Evolutionary conservation across 139 green algal genomes (phyloP).

Genomic region (Closterium sp.): DNA sequence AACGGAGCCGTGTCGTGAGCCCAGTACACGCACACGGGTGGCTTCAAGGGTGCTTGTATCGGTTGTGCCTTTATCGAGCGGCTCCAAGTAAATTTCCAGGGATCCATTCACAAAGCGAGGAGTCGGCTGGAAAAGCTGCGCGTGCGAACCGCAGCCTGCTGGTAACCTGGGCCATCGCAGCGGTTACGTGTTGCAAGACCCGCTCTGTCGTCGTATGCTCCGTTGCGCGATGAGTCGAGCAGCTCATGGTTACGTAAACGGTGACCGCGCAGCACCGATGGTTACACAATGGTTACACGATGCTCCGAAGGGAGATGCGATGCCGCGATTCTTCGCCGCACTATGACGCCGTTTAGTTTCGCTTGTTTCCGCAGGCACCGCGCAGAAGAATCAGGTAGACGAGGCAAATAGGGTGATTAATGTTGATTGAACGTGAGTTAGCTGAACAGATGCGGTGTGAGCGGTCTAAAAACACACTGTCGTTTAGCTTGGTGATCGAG

Average conservation of each 20-base stretch:
- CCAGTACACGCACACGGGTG: background rate
- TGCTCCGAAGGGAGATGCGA: background rate
- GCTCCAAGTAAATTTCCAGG: background rate
- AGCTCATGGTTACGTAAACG: background rate
- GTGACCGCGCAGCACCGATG: too few relatives aligned
- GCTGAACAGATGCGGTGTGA: background rate
- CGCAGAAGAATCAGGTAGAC: background rate
- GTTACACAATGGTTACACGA: background rate
- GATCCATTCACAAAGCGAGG: background rate
- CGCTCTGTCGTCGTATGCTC: background rate
- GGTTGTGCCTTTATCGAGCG: background rate
- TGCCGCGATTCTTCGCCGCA: background rate
- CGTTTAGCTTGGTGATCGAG: too few relatives aligned
- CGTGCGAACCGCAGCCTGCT: background rate
- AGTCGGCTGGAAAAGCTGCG: background rate
- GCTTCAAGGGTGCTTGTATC: background rate
- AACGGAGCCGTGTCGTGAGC: background rate
- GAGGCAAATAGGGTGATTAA: too few relatives aligned
- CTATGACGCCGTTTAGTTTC: too few relatives aligned
- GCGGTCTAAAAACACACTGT: background rate
- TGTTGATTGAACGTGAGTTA: background rate
- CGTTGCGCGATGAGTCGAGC: background rate
- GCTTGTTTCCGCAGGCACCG: background rate
- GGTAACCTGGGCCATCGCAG: background rate
- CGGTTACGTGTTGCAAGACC: background rate